phyloP scores from a whole-genome alignment of 352 stramenopile species.

The Phytophthora quininea region DNA sequence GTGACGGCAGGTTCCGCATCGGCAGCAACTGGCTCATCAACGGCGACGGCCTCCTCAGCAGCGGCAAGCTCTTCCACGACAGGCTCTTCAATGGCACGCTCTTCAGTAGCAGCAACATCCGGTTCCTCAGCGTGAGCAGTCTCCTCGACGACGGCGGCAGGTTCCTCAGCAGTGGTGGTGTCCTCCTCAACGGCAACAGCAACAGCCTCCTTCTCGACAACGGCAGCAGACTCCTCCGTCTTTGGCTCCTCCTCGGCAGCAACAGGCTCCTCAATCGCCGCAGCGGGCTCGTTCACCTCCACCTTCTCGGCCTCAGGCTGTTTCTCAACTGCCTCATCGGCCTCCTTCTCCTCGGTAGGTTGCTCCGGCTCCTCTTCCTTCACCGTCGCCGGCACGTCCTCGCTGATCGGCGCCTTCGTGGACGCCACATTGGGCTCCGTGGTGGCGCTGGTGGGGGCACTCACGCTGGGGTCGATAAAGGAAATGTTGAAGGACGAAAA shows the following conservation, averaged over 20 bases:
- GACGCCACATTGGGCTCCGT: constrained; percentile 42
- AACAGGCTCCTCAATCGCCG: constrained; percentile 3
- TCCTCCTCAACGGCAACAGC: constrained; percentile 8
- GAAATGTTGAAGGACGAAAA: constrained; percentile 63
- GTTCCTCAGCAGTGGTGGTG: constrained; percentile 4
- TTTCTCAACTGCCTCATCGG: background rate
- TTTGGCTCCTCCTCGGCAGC: constrained; percentile 6
- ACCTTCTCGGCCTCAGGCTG: constrained; percentile 5
- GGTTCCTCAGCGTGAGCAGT: background rate
- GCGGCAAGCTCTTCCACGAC: constrained; percentile 2
- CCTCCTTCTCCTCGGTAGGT: constrained; percentile 6
- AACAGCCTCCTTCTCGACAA: constrained; percentile 3
- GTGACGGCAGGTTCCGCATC: background rate
- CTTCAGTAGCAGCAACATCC: constrained; percentile 2
- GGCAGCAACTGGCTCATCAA: constrained; percentile 4
- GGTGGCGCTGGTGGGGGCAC: constrained; percentile 35
- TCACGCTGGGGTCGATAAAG: constrained; percentile 55
- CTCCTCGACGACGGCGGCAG: background rate
- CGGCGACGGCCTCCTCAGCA: constrained; percentile 8
- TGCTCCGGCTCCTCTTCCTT: background rate
- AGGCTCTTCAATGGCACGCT: background rate
- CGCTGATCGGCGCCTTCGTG: constrained; percentile 2
- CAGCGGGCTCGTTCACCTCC: constrained; percentile 15
- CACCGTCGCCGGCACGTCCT: background rate
- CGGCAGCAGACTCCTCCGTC: constrained; percentile 11